A percentile compares a stretch with the other conserved stretches of the same genome.
These are phyloP conservation scores for Camellia japonica DNA, from an alignment of 148 eudicot genomes.

Conservation along the genomic window DNA sequence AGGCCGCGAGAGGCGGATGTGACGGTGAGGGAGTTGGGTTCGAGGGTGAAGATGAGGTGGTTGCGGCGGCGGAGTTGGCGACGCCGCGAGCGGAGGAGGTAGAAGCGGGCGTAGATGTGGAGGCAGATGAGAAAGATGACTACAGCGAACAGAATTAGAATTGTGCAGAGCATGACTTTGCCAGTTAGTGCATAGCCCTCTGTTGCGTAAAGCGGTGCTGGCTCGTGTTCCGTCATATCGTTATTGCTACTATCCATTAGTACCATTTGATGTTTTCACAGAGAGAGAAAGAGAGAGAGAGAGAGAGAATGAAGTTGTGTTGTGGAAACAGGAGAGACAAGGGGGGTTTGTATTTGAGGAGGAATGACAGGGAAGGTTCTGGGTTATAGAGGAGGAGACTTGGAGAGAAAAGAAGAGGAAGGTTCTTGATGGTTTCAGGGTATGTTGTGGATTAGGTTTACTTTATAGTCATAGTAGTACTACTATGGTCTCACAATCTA, in stretches of 20 bases:
- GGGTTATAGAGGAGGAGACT: background rate
- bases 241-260: too few relatives aligned
- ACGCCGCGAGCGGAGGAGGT: slow-evolving; percentile 53
- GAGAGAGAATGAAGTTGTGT: background rate
- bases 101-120: slow-evolving; percentile 85
- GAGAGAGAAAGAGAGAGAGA: too few relatives aligned
- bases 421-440: slow-evolving; percentile 30
- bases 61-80: slow-evolving; percentile 37
- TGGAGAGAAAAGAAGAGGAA: slow-evolving; percentile 8
- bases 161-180: slow-evolving; percentile 72
- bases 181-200: slow-evolving; percentile 61
- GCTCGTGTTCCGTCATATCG: too few relatives aligned
- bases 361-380: background rate
- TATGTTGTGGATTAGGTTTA: background rate
- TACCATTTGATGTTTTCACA: too few relatives aligned
- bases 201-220: slow-evolving; percentile 6
- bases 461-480: too few relatives aligned
- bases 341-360: background rate
- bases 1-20: slow-evolving; percentile 43
- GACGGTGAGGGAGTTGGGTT: slow-evolving; percentile 7
- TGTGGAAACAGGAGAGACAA: background rate
- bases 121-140: slow-evolving; percentile 61
- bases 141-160: slow-evolving; percentile 58
- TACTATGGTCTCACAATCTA: background rate
- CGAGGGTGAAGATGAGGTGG: slow-evolving; percentile 38